Percentiles rank a stretch among this genome's conserved stretches.
Conservation (phyloP, 768 basidiomycete genomes). For the Rhizopogon vulgaris region DNA sequence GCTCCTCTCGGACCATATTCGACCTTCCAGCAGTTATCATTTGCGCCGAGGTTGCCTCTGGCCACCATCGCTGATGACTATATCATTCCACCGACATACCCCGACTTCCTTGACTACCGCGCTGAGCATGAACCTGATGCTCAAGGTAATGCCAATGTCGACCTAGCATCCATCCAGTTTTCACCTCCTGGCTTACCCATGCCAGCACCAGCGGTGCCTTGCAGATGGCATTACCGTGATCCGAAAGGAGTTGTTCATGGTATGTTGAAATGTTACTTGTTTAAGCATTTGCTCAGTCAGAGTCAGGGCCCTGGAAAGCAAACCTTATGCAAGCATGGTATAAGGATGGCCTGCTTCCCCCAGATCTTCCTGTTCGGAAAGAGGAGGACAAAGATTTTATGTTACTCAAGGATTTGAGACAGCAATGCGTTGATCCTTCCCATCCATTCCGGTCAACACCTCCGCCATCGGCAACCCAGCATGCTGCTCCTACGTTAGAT, state of each 20-base stretch:
- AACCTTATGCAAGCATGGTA: conserved; percentile 87
- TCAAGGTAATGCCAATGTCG: conserved; percentile 33
- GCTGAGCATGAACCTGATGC: conserved; percentile 54
- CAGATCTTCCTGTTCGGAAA: conserved; percentile 73
- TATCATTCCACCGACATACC: conserved; percentile 87
- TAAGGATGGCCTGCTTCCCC: conserved; percentile 76
- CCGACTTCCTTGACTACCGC: conserved; percentile 68
- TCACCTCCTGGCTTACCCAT: conserved; percentile 76
- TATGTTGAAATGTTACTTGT: conserved; percentile 26
- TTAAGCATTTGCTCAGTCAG: conserved; percentile 6
- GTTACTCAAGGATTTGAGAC: conserved; percentile 65
- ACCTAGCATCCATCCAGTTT: conserved; percentile 60
- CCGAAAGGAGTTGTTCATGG: conserved; percentile 78
- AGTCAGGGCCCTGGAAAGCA: conserved; percentile 79
- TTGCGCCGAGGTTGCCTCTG: conserved; percentile 83
- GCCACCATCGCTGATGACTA: conserved; percentile 87
- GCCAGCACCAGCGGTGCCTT: conserved; percentile 60
- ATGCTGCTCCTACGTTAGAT: conserved; percentile 24
- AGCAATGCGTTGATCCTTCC: conserved; percentile 76
- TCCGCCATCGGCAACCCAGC: conserved; percentile 32
- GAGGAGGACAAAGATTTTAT: conserved; percentile 69
- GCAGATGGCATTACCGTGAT: conserved; percentile 79
- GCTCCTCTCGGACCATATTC: conserved; percentile 80
- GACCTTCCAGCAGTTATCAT: conserved; percentile 85
- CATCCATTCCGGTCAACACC: conserved; percentile 60